These are phyloP conservation scores for Arabidopsis arenosa DNA, from an alignment of 345 rosid genomes.

Conservation along the genomic window DNA sequence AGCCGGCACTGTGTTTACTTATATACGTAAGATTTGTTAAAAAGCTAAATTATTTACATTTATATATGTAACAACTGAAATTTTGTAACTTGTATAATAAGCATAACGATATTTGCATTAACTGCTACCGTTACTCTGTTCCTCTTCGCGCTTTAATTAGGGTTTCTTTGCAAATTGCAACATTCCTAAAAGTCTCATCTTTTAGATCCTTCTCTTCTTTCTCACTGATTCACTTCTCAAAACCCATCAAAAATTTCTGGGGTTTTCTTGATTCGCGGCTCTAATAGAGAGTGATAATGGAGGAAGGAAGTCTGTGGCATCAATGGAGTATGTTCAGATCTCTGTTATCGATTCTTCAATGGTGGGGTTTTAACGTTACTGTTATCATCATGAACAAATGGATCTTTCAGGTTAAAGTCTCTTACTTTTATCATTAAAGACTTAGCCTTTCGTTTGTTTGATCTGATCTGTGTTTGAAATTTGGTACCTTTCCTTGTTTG, in stretches of 20 bases:
- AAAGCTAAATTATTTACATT: background rate
- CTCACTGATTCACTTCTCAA: slow-evolving; percentile 9
- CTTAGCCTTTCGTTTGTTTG: background rate
- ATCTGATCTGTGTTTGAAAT: slow-evolving; percentile 20
- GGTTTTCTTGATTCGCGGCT: background rate
- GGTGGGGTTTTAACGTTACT: slow-evolving; percentile 98
- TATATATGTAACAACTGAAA: background rate
- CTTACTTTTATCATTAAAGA: background rate
- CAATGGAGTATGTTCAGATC: slow-evolving; percentile 67
- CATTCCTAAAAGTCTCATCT: background rate
- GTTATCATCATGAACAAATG: slow-evolving; percentile 98
- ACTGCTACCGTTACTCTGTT: slow-evolving; percentile 24
- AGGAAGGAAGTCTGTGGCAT: slow-evolving; percentile 55
- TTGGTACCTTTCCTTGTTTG: background rate
- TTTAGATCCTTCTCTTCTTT: background rate
- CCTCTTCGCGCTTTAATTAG: background rate
- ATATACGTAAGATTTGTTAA: background rate
- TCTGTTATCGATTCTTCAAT: slow-evolving; percentile 85
- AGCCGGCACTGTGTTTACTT: background rate
- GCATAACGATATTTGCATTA: slow-evolving; percentile 3
- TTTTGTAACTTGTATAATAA: background rate
- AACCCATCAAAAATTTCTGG: background rate
- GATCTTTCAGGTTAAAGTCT: slow-evolving; percentile 87
- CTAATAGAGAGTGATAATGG: slow-evolving; percentile 55
- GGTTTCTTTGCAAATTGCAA: background rate